Conservation (phyloP, 805 yeast genomes). For the Ogataea polymorpha region DNA sequence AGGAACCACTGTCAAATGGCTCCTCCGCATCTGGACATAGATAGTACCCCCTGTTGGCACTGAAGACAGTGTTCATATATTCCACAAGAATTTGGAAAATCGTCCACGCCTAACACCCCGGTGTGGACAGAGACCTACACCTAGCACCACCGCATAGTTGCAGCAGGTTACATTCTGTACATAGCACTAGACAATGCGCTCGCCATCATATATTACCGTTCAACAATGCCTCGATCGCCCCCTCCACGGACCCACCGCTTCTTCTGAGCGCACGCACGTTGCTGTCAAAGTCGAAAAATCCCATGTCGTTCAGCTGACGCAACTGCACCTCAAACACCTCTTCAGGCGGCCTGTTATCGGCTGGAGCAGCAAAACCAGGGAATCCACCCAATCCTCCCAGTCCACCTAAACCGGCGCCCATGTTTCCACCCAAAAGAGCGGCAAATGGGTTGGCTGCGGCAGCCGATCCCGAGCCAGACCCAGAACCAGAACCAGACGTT, state of each 20-base stretch:
- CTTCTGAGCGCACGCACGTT: slow-evolving; percentile 90
- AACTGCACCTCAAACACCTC: slow-evolving; percentile 70
- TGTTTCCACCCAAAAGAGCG: slow-evolving; percentile 30
- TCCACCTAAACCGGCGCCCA: slow-evolving; percentile 28
- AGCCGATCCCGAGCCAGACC: slow-evolving; percentile 9
- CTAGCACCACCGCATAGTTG: not conserved
- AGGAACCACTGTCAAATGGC: slow-evolving; percentile 6
- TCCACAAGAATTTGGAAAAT: no score
- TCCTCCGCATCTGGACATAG: slow-evolving; percentile 13
- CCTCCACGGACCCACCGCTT: slow-evolving; percentile 96
- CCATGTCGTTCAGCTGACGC: slow-evolving; percentile 77
- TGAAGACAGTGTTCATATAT: slow-evolving; percentile 18
- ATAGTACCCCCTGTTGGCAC: slow-evolving; percentile 24
- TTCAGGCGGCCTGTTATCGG: slow-evolving; percentile 73
- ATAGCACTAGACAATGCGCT: not conserved
- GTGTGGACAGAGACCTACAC: not conserved
- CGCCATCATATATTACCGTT: slow-evolving; percentile 47
- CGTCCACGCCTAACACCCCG: slow-evolving; percentile 1
- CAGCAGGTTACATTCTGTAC: not conserved
- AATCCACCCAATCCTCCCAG: slow-evolving; percentile 48
- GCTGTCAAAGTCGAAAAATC: slow-evolving; percentile 87
- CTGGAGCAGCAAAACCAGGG: slow-evolving; percentile 57
- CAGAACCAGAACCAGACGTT: slow-evolving; percentile 7
- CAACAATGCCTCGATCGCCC: slow-evolving; percentile 85
- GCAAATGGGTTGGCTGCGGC: slow-evolving; percentile 44